Percentiles rank a stretch among this genome's conserved stretches.
Evolutionary conservation across 1,139 yeast species (phyloP).

Genomic region (Blastobotrys aristatus): DNA sequence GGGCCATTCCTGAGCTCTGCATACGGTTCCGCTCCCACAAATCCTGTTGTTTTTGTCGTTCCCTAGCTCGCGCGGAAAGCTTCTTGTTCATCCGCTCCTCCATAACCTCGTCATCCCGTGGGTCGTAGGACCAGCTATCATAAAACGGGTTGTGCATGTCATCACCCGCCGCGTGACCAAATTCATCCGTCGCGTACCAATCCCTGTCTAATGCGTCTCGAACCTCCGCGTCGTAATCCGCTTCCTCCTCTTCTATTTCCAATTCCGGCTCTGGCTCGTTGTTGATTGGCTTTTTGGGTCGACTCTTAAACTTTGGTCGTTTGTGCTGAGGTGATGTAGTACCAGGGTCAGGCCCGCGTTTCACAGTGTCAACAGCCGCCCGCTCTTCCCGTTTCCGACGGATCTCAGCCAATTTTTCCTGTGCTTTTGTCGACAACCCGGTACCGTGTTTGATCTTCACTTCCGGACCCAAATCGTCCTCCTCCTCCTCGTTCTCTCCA

Average conservation of each 20-base stretch:
- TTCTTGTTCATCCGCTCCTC: conserved; percentile 30
- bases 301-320: neutral
- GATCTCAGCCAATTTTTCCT: conserved; percentile 22
- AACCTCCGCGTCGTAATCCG: conserved; percentile 16
- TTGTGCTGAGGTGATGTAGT: neutral
- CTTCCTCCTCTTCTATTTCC: neutral
- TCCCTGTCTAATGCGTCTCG: conserved; percentile 33
- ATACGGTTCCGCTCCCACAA: conserved; percentile 38
- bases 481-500: conserved; percentile 5
- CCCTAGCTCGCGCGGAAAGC: conserved; percentile 30
- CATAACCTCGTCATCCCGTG: conserved; percentile 26
- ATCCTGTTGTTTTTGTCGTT: conserved; percentile 34
- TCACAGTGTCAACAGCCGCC: neutral
- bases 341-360: neutral
- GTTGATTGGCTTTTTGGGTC: neutral
- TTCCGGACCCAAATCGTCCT: neutral
- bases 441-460: neutral
- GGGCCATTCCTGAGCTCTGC: conserved; percentile 36
- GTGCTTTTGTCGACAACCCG: conserved; percentile 22
- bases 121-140: conserved; percentile 24
- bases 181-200: conserved; percentile 38
- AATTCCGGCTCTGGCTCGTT: conserved; percentile 6
- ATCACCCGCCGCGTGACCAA: conserved; percentile 35
- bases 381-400: conserved; percentile 16
- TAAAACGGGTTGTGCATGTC: conserved; percentile 35